A percentile compares a stretch with the other conserved stretches of the same genome.
Conservation (phyloP, 2,329 filamentous ascomycete species). For the Fusarium tricinctum region DNA sequence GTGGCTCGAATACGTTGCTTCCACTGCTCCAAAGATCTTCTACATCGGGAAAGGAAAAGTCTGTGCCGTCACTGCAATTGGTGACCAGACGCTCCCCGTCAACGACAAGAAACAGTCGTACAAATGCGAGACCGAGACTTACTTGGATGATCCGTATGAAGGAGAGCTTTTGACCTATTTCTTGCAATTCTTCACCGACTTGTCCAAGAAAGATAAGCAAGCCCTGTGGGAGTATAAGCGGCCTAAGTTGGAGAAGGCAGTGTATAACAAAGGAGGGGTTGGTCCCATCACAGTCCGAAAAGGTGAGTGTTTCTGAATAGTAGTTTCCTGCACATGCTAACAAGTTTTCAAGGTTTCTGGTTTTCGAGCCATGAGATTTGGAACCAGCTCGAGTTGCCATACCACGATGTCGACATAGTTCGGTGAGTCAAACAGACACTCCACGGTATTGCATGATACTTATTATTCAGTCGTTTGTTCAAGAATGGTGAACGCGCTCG, state of each 20-base stretch:
- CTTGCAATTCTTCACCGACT: constrained; percentile 56
- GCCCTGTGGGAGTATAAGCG: constrained; percentile 57
- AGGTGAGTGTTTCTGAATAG: constrained; percentile 36
- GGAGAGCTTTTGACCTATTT: constrained; percentile 60
- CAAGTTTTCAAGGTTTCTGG: constrained; percentile 52
- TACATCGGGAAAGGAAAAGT: constrained; percentile 56
- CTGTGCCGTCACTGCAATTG: constrained; percentile 57
- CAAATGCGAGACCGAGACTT: constrained; percentile 53
- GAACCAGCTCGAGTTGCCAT: constrained; percentile 60
- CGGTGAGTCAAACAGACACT: constrained; percentile 34
- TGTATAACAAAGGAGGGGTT: constrained; percentile 55
- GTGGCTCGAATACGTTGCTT: constrained; percentile 59
- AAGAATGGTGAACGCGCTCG: constrained; percentile 58
- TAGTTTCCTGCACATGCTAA: background rate
- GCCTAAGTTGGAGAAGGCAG: constrained; percentile 54
- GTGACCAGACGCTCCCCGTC: constrained; percentile 53
- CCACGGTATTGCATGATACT: background rate
- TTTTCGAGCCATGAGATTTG: constrained; percentile 59
- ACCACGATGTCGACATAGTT: constrained; percentile 58
- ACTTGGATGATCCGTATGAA: constrained; percentile 60
- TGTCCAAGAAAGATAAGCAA: constrained; percentile 53
- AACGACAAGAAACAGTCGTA: constrained; percentile 51
- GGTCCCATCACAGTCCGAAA: constrained; percentile 60
- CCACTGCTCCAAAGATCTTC: constrained; percentile 56
- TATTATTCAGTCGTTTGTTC: constrained; percentile 52